phyloP scores from a whole-genome alignment of 2,329 filamentous ascomycete genomes.

The Pleoardoris graminearum region DNA sequence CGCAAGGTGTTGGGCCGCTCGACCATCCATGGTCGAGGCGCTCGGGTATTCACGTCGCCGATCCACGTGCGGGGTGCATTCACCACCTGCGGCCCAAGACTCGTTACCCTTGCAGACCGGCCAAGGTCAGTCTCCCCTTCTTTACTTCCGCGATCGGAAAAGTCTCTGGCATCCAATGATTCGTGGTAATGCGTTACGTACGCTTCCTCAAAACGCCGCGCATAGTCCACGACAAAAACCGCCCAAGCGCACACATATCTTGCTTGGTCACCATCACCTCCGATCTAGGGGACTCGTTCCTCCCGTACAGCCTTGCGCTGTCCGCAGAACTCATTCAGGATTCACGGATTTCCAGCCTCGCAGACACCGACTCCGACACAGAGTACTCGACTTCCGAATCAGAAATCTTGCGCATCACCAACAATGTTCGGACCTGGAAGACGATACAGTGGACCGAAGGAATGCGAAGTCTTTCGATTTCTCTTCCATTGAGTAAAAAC shows the following conservation, averaged over 20 bases:
- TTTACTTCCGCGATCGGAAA: too few species aligned
- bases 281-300: conserved; percentile 68
- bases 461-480: conserved; percentile 50
- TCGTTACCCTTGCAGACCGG: too few species aligned
- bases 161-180: not conserved
- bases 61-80: conserved; percentile 15
- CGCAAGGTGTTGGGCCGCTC: conserved; percentile 8
- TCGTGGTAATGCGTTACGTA: conserved; percentile 58
- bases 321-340: conserved; percentile 44
- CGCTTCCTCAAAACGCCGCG: conserved; percentile 69
- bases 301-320: conserved; percentile 53
- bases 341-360: not conserved
- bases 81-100: too few species aligned
- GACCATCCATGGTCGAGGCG: not conserved
- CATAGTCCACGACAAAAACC: conserved; percentile 43
- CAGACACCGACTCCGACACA: not conserved
- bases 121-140: not conserved
- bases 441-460: conserved; percentile 50
- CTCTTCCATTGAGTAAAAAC: conserved; percentile 45
- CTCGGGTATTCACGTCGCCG: not conserved
- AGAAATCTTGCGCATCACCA: not conserved
- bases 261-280: conserved; percentile 66
- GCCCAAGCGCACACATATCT: conserved; percentile 18
- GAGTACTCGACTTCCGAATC: not conserved
- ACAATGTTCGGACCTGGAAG: conserved; percentile 46